Percentiles rank a stretch among this genome's conserved stretches.
phyloP scores from a whole-genome alignment of 1,284 basidiomycete species.

The Leucoagaricus sp. region DNA sequence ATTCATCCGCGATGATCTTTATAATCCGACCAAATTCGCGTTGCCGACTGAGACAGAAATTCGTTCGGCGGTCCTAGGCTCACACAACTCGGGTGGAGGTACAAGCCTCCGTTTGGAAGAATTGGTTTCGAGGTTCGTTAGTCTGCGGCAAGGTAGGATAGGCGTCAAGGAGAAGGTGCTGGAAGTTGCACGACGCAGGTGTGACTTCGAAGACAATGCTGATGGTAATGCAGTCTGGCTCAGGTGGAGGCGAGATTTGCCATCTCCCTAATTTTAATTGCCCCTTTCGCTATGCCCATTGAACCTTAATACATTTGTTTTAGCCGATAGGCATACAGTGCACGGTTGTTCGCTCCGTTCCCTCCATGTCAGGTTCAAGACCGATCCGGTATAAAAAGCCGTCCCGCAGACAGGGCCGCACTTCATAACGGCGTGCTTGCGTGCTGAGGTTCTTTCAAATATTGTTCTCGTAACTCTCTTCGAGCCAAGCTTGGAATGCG shows the following conservation, averaged over 20 bases:
- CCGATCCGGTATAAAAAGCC: slow-evolving; percentile 20
- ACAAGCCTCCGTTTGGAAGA: slow-evolving; percentile 62
- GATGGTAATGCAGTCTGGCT: slow-evolving; percentile 58
- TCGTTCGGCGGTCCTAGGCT: slow-evolving; percentile 57
- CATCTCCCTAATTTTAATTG: slow-evolving; percentile 27
- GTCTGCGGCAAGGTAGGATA: slow-evolving; percentile 53
- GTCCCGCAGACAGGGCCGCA: not conserved
- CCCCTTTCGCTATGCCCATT: slow-evolving; percentile 8
- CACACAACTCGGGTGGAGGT: slow-evolving; percentile 54
- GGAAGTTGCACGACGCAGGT: slow-evolving; percentile 70
- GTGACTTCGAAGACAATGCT: slow-evolving; percentile 55
- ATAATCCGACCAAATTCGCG: slow-evolving; percentile 54
- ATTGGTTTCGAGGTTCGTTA: slow-evolving; percentile 57
- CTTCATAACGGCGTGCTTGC: not conserved
- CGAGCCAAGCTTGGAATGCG: not conserved
- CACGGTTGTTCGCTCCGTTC: not conserved
- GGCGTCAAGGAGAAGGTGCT: slow-evolving; percentile 75
- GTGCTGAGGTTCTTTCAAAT: not conserved
- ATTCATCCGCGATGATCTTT: slow-evolving; percentile 27
- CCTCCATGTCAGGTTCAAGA: slow-evolving; percentile 11
- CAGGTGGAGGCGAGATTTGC: slow-evolving; percentile 46
- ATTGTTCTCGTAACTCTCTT: not conserved
- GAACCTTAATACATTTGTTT: not conserved
- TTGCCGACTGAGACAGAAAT: slow-evolving; percentile 75
- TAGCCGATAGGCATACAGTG: not conserved